These are phyloP conservation scores for Pseudopyrenochaeta lycopersici DNA, from an alignment of 2,329 filamentous ascomycete genomes.

Conservation along the genomic window DNA sequence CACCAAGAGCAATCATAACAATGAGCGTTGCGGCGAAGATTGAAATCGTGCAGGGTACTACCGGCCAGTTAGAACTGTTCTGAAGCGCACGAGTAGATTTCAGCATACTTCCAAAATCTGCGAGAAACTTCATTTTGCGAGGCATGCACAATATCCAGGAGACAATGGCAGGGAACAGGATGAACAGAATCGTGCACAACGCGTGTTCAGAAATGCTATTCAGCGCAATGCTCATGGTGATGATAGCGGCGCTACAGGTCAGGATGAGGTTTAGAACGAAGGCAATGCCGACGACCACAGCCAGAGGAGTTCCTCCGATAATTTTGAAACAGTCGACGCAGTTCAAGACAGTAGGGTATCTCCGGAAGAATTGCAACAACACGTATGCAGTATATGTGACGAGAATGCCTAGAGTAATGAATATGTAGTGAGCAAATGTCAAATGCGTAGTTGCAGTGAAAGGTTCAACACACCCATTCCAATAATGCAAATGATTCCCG, in stretches of 20 bases:
- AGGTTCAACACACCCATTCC: too few relatives aligned
- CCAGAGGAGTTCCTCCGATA: conserved; percentile 10
- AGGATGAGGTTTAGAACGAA: conserved; percentile 17
- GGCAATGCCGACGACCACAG: conserved; percentile 9
- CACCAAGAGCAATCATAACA: conserved; percentile 70
- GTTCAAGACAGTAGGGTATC: conserved; percentile 15
- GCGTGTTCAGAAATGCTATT: conserved; percentile 68
- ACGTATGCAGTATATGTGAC: conserved; percentile 22
- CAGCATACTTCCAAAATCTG: conserved; percentile 16
- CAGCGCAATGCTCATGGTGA: conserved; percentile 62
- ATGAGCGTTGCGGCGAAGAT: conserved; percentile 70
- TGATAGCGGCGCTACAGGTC: conserved; percentile 12
- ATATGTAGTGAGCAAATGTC: background rate
- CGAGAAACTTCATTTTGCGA: conserved; percentile 18
- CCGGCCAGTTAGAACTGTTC: background rate
- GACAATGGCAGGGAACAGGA: conserved; percentile 63
- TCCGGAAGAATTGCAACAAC: conserved; percentile 20
- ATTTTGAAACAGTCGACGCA: conserved; percentile 13
- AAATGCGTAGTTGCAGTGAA: too few relatives aligned
- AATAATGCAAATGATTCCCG: conserved; percentile 14
- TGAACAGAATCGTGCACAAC: conserved; percentile 70
- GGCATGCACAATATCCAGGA: conserved; percentile 59
- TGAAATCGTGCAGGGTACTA: conserved; percentile 50
- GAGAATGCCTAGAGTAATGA: conserved; percentile 6
- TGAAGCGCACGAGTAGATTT: too few relatives aligned